Conservation (phyloP, 305 asterid species). For the Fraxinus dipetala region DNA sequence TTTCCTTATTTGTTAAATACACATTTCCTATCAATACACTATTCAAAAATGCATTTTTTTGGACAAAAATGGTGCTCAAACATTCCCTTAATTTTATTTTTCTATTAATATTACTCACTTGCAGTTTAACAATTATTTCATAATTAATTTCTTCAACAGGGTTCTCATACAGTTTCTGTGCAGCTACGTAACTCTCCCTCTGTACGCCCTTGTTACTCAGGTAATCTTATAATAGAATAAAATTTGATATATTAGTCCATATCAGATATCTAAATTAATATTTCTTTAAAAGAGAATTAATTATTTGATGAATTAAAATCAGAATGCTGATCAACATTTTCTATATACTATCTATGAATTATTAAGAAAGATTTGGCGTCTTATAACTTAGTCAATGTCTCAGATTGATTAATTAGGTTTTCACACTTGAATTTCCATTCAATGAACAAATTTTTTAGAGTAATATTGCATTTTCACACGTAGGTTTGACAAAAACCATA, state of each 20-base stretch:
- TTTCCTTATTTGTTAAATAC: no score
- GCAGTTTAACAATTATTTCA: background rate
- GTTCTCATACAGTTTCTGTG: slow-evolving; percentile 64
- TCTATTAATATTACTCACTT: background rate
- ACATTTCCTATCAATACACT: no score
- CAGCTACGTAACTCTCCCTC: slow-evolving; percentile 82
- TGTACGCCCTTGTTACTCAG: slow-evolving; percentile 85
- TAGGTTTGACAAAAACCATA: background rate
- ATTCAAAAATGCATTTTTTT: no score
- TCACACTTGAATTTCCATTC: background rate
- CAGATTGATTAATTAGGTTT: background rate
- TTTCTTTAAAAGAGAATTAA: background rate
- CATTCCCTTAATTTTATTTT: background rate
- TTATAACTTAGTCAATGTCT: background rate
- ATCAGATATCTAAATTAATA: background rate
- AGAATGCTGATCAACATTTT: background rate
- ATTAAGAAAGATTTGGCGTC: background rate
- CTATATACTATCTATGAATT: background rate
- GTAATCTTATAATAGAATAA: slow-evolving; percentile 26
- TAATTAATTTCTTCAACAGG: slow-evolving; percentile 28
- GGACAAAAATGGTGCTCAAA: no score
- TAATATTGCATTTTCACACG: background rate
- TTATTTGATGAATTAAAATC: background rate
- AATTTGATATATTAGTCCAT: no score
- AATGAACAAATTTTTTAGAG: background rate